Conservation (phyloP, 768 basidiomycete genomes). For the Kwoniella pini region DNA sequence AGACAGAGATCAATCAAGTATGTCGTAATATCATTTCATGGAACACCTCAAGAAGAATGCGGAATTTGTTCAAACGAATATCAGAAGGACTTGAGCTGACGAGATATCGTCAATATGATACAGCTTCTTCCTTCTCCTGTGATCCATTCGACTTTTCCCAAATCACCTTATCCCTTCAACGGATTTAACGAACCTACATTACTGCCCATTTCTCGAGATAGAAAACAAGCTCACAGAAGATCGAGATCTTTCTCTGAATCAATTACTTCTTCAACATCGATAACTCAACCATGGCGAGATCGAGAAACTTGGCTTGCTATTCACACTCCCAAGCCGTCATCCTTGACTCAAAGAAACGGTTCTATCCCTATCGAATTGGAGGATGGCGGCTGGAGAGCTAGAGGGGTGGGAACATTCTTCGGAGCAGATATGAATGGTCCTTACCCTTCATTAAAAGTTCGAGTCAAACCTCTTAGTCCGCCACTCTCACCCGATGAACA, state of each 20-base stretch:
- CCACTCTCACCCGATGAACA: background rate
- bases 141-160: background rate
- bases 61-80: too few relatives aligned
- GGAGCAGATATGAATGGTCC: conserved; percentile 18
- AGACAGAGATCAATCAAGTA: too few relatives aligned
- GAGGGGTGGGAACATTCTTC: conserved; percentile 15
- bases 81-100: background rate
- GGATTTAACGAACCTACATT: background rate
- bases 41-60: too few relatives aligned
- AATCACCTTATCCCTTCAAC: background rate
- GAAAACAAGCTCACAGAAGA: conserved; percentile 4
- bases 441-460: background rate
- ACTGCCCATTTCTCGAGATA: background rate
- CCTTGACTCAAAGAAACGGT: background rate
- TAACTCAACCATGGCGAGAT: conserved; percentile 15
- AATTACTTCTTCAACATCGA: conserved; percentile 5
- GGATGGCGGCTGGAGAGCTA: conserved; percentile 8
- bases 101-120: background rate
- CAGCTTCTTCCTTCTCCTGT: conserved; percentile 4
- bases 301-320: conserved; percentile 18
- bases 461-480: conserved; percentile 7
- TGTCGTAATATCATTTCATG: too few relatives aligned
- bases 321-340: background rate
- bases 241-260: conserved; percentile 20
- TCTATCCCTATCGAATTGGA: conserved; percentile 4